Conservation (phyloP, 768 basidiomycete species). For the Mrakia gelida region DNA sequence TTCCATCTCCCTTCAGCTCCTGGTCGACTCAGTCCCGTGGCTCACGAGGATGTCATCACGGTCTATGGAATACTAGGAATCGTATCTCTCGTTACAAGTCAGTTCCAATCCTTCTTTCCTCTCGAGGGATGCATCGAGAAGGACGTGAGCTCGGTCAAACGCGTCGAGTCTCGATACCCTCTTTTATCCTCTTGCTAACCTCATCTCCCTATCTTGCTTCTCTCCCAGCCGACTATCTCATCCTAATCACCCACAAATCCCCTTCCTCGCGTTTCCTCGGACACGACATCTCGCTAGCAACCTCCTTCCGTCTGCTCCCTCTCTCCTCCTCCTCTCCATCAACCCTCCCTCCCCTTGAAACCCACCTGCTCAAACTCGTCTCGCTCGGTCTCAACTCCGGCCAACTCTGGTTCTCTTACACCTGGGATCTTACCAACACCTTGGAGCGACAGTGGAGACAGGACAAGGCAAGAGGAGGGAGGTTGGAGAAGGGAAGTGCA, state of each 20-base stretch:
- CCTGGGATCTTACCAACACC: constrained; percentile 80
- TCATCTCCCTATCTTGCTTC: no score
- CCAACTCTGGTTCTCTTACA: constrained; percentile 85
- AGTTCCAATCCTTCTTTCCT: constrained; percentile 26
- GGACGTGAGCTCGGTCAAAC: not conserved
- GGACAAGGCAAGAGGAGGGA: constrained; percentile 32
- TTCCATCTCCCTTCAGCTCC: constrained; percentile 9
- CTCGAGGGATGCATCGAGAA: not conserved
- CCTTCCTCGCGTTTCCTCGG: constrained; percentile 66
- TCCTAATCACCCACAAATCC: constrained; percentile 78
- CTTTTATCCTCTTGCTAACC: no score
- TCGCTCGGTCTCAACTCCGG: constrained; percentile 75
- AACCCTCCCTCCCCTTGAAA: constrained; percentile 70
- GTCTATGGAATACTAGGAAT: constrained; percentile 53
- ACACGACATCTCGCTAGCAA: constrained; percentile 81
- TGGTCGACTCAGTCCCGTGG: constrained; percentile 35
- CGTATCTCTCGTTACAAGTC: constrained; percentile 48
- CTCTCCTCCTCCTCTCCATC: constrained; percentile 63
- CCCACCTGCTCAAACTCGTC: constrained; percentile 77
- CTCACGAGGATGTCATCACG: constrained; percentile 45
- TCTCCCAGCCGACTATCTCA: constrained; percentile 78
- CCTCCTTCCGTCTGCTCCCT: constrained; percentile 86
- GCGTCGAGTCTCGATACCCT: constrained; percentile 5
- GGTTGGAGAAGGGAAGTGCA: constrained; percentile 9
- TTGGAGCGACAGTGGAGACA: constrained; percentile 74